A percentile compares a stretch with the other conserved stretches of the same genome.
These are phyloP conservation scores for Neofusicoccum cordaticola DNA, from an alignment of 2,329 filamentous ascomycete species.

Conservation along the genomic window DNA sequence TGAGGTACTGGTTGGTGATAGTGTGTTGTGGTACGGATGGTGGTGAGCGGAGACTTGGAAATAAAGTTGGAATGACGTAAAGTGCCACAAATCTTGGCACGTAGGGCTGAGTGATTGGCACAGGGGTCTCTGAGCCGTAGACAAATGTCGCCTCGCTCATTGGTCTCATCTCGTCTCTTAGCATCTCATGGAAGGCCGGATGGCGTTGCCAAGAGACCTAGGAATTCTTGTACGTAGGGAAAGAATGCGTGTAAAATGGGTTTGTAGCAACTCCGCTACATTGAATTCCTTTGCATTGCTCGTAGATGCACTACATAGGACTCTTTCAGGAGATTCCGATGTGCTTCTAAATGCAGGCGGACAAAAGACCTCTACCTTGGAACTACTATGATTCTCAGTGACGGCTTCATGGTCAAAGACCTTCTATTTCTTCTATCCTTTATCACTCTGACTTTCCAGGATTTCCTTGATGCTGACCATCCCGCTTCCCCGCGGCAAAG, in stretches of 20 bases:
- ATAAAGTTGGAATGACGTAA: constrained; percentile 1
- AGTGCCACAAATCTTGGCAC: background rate
- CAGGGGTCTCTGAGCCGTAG: background rate
- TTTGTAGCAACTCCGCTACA: too few relatives aligned
- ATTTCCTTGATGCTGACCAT: constrained; percentile 87
- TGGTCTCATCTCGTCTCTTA: background rate
- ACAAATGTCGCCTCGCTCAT: background rate
- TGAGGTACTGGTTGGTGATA: background rate
- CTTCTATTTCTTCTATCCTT: constrained; percentile 6
- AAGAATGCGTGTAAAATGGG: too few relatives aligned
- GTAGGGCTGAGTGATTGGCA: constrained; percentile 13
- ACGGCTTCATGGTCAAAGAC: too few relatives aligned
- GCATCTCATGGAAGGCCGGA: too few relatives aligned
- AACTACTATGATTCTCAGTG: too few relatives aligned
- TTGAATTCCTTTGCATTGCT: too few relatives aligned
- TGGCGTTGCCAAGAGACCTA: too few relatives aligned
- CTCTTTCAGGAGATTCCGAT: too few relatives aligned
- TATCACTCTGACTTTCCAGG: constrained; percentile 41
- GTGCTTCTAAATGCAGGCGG: too few relatives aligned
- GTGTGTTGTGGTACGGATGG: background rate
- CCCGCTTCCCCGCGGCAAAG: constrained; percentile 78
- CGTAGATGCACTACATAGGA: too few relatives aligned
- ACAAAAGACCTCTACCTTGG: too few relatives aligned
- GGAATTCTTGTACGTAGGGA: too few relatives aligned
- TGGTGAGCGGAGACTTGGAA: background rate